These are phyloP conservation scores for Pelargonium australe DNA, from an alignment of 441 rosid genomes.

Conservation along the genomic window DNA sequence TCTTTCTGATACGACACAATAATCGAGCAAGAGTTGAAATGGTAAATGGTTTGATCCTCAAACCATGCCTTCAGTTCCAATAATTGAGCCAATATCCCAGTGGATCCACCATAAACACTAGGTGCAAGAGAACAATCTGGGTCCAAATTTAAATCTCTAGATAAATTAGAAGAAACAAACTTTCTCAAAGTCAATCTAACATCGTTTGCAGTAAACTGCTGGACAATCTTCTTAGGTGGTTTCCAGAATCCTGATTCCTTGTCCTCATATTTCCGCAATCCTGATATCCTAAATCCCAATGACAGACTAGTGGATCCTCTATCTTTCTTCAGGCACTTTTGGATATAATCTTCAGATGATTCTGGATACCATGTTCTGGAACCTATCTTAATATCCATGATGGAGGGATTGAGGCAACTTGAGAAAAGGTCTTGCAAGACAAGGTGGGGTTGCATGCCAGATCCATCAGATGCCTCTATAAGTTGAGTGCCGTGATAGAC, in stretches of 20 bases:
- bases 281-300: conserved; percentile 81
- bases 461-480: conserved; percentile 81
- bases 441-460: conserved; percentile 53
- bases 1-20: conserved; percentile 61
- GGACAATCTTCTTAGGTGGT: conserved; percentile 51
- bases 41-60: conserved; percentile 79
- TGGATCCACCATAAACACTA: conserved; percentile 47
- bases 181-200: conserved; percentile 53
- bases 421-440: conserved; percentile 60
- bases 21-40: conserved; percentile 89
- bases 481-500: conserved; percentile 59
- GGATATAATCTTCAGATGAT: conserved; percentile 64
- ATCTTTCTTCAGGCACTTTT: conserved; percentile 63
- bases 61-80: conserved; percentile 83
- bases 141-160: conserved; percentile 24
- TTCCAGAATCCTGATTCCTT: conserved; percentile 55
- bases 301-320: conserved; percentile 37
- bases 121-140: conserved; percentile 59
- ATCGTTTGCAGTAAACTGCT: conserved; percentile 36
- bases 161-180: conserved; percentile 68
- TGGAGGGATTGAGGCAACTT: conserved; percentile 38
- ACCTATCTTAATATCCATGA: conserved; percentile 89
- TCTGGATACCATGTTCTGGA: conserved; percentile 94
- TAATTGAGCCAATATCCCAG: conserved; percentile 66
- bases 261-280: conserved; percentile 48